Evolutionary conservation across 1,139 yeast species (phyloP), one percentile per base, ranked within the genome.

Genomic region (Debaryomycetaceae sp.): DNA sequence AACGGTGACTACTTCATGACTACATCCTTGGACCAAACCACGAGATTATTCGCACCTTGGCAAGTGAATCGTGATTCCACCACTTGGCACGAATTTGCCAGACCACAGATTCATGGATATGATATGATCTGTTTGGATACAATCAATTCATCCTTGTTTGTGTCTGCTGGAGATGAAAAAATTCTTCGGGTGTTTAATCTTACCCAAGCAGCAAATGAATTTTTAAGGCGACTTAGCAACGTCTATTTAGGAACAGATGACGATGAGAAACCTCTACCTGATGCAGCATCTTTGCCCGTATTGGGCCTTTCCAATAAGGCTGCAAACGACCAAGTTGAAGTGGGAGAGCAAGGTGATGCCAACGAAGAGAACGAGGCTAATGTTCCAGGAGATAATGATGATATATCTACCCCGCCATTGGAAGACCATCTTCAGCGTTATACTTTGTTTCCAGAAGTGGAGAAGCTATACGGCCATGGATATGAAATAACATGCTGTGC

Each of bases 101-200:
- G 99, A 54, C 99, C 99, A 0, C 99, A 95, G 62, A 93, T 95
- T 51, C 99, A 95, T 63, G 99, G 99, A 9, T 95, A 89, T 60
- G 98, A 95, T 61, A 90, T 95, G 97, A 78, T 88, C 38, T 83
- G 96, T 52, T 72, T 87, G n/a, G 82, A 82, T 41, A 75, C 84
- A 20, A 64, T 93, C 23, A 67, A 78, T 22, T 66, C 75, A 38
- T 73, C 86, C 1, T 72, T 78, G 49, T 91, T 87, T 67, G 89
- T 91, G 4, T 88, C 97, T 46, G 98, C 93, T 13, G 99, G 97
- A 39, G 99, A 95, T 61, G 99, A 95, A 59, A 95, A 95, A 67
- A 84, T 90, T 11, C 66, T 93, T 51, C 75, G 99, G 51, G 88
- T 90, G 2, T 95, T 95, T 60, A 93, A 87, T 54, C 84, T 88